A percentile compares a stretch with the other conserved stretches of the same genome.
Conservation (phyloP, 257 asterid species). For the Cinchona pubescens region DNA sequence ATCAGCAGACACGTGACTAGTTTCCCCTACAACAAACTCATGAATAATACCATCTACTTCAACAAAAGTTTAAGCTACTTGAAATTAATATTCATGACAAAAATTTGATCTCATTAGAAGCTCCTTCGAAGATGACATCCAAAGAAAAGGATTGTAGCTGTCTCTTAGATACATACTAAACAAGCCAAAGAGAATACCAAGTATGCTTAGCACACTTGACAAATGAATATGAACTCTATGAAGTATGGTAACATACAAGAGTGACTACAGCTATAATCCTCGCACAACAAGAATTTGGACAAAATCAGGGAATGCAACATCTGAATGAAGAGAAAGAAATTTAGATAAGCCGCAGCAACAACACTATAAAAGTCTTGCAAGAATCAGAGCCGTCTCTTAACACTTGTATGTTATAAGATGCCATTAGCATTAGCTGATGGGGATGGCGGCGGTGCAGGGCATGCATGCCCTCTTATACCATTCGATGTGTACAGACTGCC, state of each 20-base stretch:
- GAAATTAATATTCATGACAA: slow-evolving; percentile 16
- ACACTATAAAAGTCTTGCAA: slow-evolving; percentile 26
- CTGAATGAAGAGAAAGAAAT: not conserved
- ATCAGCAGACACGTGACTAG: slow-evolving; percentile 14
- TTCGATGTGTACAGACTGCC: slow-evolving; percentile 53
- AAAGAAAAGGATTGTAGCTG: too few species aligned
- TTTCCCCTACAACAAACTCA: slow-evolving; percentile 31
- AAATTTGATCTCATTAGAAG: not conserved
- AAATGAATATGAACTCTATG: slow-evolving; percentile 14
- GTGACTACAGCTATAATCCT: not conserved
- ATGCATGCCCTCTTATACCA: slow-evolving; percentile 44
- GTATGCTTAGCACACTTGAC: not conserved
- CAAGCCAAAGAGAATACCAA: not conserved
- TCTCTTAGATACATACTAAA: too few species aligned
- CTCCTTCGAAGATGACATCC: too few species aligned
- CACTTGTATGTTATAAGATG: slow-evolving; percentile 20
- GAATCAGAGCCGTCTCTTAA: slow-evolving; percentile 30
- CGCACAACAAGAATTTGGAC: not conserved
- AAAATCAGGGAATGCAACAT: not conserved
- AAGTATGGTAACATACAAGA: not conserved
- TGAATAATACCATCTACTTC: slow-evolving; percentile 32
- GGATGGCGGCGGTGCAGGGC: slow-evolving; percentile 41
- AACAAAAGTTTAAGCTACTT: slow-evolving; percentile 26
- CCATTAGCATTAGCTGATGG: slow-evolving; percentile 22
- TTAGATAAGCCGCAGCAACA: slow-evolving; percentile 33